These are phyloP conservation scores for Solanum pinnatisectum DNA, from an alignment of 257 asterid genomes.

Conservation along the genomic window DNA sequence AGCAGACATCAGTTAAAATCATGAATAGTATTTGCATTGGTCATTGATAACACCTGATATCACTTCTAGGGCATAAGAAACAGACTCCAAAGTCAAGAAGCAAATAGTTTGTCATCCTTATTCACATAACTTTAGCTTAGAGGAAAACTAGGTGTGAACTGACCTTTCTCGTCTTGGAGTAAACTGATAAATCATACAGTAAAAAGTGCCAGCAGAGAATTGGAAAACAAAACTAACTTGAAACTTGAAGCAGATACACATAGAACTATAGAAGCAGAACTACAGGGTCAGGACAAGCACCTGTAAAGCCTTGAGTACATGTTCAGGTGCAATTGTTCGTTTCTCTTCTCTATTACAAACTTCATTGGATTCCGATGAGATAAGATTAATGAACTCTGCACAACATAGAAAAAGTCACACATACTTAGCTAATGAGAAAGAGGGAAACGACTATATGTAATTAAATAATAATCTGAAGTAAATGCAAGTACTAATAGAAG, in stretches of 20 bases:
- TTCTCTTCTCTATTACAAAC: conserved; percentile 83
- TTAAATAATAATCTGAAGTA: neutral
- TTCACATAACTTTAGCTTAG: neutral
- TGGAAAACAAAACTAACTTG: neutral
- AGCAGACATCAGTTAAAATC: neutral
- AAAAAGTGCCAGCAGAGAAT: neutral
- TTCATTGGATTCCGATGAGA: conserved; percentile 95
- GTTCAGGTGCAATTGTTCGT: conserved; percentile 96
- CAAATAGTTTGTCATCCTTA: neutral
- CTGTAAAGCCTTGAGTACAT: conserved; percentile 89
- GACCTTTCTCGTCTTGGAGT: neutral
- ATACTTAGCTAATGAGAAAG: neutral
- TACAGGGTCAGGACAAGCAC: conserved; percentile 21
- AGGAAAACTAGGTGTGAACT: neutral
- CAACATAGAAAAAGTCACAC: neutral
- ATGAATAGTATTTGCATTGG: neutral
- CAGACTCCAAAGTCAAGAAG: neutral
- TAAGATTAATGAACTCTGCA: conserved; percentile 83
- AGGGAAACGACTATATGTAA: neutral
- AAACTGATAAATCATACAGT: neutral
- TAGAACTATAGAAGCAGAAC: neutral
- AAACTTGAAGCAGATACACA: neutral
- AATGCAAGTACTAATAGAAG: neutral
- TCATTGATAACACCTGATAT: neutral
- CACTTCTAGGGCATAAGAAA: neutral